Base-by-base conservation (phyloP, 2,329 filamentous ascomycete genomes). In the Exophiala aquamarina region DNA sequence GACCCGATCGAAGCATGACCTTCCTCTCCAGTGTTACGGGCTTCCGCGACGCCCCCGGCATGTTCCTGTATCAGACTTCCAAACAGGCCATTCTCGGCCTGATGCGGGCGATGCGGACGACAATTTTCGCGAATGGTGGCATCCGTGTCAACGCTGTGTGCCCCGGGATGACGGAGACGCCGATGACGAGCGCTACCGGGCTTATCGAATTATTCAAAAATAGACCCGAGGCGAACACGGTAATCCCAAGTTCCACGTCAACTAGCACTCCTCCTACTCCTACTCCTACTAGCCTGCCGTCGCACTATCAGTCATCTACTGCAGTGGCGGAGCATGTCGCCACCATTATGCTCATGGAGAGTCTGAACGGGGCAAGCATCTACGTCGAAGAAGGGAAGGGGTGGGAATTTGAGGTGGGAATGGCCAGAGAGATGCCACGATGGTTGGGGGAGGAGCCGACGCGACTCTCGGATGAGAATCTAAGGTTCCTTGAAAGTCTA, bases 31-130 rank as follows among this genome's bases (percentile, higher is more conserved):
- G 69, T 10, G 66, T 72, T 1, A 72, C 73, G 0, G 74, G 74
- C 3, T 74, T 78, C 53, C 70, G 70, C 10, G 71, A 75, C 26
- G 66, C 69, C 8, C 72, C 74, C 0, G 74, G 73, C 0, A 58
- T 76, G 2, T 70, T 70, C 44, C 62, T 74, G 15, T 77, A 78
- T 52, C 67, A 68, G 46, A 47, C 73, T 0, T 65, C 68, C 4
- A 77, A 78, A 54, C 74, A 77, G 47, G 75, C 71, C 10, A 67
- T 77, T 1, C 64, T 73, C 28, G 75, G 75, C 0, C 62, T 76
- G n/a, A 74, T 76, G 71, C 65, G 74, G 14, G 65, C 69, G 8
- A 60, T 77, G 31, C 63, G 71, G 29, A 57, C 54, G 44, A 67
- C 60, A 43, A 44, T 49, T 29, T 40, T 36, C 72, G 70, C 68